Evolutionary conservation across 2,329 filamentous ascomycete species (phyloP).

Genomic region (Graphiopsis chlorocephala): DNA sequence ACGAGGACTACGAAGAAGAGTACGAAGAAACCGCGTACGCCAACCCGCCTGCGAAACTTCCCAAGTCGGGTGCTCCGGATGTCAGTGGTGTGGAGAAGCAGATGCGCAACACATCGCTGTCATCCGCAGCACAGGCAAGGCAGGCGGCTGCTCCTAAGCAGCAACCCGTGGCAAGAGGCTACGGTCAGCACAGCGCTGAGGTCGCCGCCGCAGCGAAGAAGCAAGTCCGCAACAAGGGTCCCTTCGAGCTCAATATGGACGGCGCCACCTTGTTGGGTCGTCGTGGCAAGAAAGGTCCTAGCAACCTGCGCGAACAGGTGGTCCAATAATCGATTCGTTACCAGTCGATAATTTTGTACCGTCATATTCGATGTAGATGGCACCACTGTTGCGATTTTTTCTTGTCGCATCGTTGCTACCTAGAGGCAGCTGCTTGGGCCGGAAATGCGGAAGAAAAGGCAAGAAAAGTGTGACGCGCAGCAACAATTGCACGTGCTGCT

Average conservation of each 20-base stretch:
- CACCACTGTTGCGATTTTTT: neutral
- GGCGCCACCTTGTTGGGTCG: slow-evolving; percentile 86
- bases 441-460: neutral
- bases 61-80: slow-evolving; percentile 56
- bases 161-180: slow-evolving; percentile 61
- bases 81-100: slow-evolving; percentile 80
- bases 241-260: slow-evolving; percentile 88
- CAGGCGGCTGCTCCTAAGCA: slow-evolving; percentile 43
- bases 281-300: slow-evolving; percentile 52
- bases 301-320: slow-evolving; percentile 42
- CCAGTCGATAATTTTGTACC: too few relatives aligned
- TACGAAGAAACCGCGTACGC: slow-evolving; percentile 59
- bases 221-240: slow-evolving; percentile 74
- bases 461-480: neutral
- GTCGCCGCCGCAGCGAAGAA: slow-evolving; percentile 81
- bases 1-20: slow-evolving; percentile 62
- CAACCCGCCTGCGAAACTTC: slow-evolving; percentile 62
- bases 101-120: slow-evolving; percentile 78
- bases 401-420: neutral
- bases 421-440: neutral
- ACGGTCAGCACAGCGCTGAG: slow-evolving; percentile 82
- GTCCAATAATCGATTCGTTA: slow-evolving; percentile 18
- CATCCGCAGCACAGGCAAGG: slow-evolving; percentile 61
- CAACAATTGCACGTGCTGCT: neutral
- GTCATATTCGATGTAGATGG: neutral